These are phyloP conservation scores for Skeletonema menzelii DNA, from an alignment of 108 stramenopile genomes.

Conservation along the genomic window DNA sequence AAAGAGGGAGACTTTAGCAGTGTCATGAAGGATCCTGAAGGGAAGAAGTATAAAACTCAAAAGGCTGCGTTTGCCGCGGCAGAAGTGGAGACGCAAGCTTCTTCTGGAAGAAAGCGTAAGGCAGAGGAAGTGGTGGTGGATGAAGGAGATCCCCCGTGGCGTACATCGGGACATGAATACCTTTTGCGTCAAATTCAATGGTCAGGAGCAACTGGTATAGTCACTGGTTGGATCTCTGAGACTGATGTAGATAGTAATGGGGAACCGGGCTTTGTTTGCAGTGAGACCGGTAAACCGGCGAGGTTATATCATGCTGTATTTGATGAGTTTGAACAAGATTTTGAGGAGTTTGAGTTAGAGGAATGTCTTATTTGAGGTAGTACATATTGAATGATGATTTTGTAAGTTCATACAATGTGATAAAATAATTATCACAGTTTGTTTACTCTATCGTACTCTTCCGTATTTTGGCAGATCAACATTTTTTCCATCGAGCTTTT, in stretches of 20 bases:
- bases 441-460: no score
- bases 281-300: constrained; percentile 66
- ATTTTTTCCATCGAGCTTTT: no score
- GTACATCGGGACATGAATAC: constrained; percentile 60
- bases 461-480: no score
- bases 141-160: constrained; percentile 86
- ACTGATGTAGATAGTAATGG: constrained; percentile 80
- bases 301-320: constrained; percentile 76
- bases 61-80: constrained; percentile 55
- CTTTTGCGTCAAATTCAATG: constrained; percentile 55
- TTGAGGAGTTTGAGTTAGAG: constrained; percentile 77
- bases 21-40: constrained; percentile 53
- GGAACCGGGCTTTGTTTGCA: constrained; percentile 78
- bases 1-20: constrained; percentile 37
- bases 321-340: constrained; percentile 74
- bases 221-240: constrained; percentile 74
- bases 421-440: no score
- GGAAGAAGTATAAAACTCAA: constrained; percentile 54
- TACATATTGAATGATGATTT: neutral
- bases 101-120: constrained; percentile 3
- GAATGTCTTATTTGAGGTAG: constrained; percentile 50
- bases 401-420: no score
- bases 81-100: neutral
- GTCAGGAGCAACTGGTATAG: constrained; percentile 49
- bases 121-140: constrained; percentile 27